These are phyloP conservation scores for Protomyces gravidus DNA, from an alignment of 1,139 yeast genomes.

Conservation along the genomic window DNA sequence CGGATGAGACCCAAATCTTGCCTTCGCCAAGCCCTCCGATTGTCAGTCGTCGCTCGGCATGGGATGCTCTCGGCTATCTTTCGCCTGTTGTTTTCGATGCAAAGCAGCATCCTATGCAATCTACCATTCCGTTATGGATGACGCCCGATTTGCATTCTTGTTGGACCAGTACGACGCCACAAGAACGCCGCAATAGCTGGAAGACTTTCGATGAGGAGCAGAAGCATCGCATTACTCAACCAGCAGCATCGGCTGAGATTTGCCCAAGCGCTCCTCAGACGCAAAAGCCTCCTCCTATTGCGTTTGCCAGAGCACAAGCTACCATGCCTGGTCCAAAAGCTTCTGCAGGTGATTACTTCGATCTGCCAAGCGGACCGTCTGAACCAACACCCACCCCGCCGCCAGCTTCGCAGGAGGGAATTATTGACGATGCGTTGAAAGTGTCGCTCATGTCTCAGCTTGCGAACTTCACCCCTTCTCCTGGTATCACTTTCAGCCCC, in stretches of 20 bases:
- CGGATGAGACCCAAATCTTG: neutral
- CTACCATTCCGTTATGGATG: neutral
- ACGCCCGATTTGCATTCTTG: neutral
- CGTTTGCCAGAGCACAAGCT: too few relatives aligned
- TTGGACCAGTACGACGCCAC: neutral
- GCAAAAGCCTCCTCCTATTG: neutral
- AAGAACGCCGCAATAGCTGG: neutral
- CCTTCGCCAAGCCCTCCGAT: neutral
- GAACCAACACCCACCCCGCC: neutral
- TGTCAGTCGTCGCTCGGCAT: neutral
- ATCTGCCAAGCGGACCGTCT: neutral
- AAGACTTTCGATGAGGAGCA: neutral
- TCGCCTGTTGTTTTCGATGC: neutral
- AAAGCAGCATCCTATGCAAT: neutral
- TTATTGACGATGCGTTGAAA: neutral
- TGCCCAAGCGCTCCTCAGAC: neutral
- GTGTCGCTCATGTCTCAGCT: neutral
- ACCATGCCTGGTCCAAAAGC: neutral
- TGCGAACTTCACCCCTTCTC: neutral
- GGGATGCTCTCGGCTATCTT: neutral
- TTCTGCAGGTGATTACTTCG: neutral
- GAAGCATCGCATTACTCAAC: neutral
- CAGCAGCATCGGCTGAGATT: neutral
- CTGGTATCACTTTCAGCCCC: neutral
- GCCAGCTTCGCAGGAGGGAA: neutral